Percentiles rank a stretch among this genome's conserved stretches.
These are phyloP conservation scores for Epichloe baconii DNA, from an alignment of 2,329 filamentous ascomycete species.

Conservation along the genomic window DNA sequence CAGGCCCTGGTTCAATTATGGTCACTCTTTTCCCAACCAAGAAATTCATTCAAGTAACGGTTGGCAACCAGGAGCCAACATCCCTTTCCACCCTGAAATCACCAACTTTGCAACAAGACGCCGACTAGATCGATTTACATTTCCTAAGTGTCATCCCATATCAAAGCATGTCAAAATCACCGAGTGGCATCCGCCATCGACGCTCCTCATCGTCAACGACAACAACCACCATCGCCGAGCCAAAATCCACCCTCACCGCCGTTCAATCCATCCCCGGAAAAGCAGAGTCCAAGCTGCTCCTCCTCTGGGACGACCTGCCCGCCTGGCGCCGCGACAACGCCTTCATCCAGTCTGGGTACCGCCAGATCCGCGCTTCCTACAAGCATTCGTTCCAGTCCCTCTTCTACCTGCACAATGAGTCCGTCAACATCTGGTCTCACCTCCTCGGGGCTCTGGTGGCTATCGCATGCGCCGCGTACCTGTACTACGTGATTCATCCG, in stretches of 20 bases:
- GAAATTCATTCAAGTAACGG: no score
- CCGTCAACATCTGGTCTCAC: slow-evolving; percentile 51
- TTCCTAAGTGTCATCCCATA: background rate
- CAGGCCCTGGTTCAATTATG: background rate
- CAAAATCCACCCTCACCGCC: slow-evolving; percentile 11
- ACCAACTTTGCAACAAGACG: background rate
- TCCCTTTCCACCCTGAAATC: background rate
- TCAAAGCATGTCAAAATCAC: background rate
- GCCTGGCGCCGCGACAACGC: slow-evolving; percentile 47
- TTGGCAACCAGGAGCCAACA: no score
- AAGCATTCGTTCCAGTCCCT: slow-evolving; percentile 31
- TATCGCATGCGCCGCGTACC: slow-evolving; percentile 32
- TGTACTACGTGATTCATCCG: slow-evolving; percentile 46
- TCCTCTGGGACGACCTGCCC: slow-evolving; percentile 46
- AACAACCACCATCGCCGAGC: slow-evolving; percentile 11
- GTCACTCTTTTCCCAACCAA: no score
- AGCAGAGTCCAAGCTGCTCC: slow-evolving; percentile 27
- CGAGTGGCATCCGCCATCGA: background rate
- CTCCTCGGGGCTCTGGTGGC: slow-evolving; percentile 53
- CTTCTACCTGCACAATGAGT: slow-evolving; percentile 46
- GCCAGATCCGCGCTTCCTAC: slow-evolving; percentile 36
- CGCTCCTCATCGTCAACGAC: slow-evolving; percentile 16
- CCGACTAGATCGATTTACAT: background rate
- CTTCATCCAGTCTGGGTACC: slow-evolving; percentile 42
- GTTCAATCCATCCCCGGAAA: slow-evolving; percentile 25